Base-by-base conservation (phyloP, 371 early-diverging fungal genomes). In the Dipsacomyces acuminosporus region DNA sequence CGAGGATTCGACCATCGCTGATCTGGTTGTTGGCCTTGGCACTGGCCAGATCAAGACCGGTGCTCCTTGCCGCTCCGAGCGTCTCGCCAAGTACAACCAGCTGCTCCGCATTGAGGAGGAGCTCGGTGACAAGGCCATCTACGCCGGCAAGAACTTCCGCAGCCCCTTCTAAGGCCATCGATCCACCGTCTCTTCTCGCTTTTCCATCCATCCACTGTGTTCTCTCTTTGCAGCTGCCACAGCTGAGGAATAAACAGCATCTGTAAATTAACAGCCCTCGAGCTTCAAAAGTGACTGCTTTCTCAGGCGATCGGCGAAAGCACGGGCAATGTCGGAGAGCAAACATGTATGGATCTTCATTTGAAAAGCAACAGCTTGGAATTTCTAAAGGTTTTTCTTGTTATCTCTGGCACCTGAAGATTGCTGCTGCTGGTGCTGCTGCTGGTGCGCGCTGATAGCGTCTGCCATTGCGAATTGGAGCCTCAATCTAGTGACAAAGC, bases 21-120 rank as follows among this genome's bases (percentile, higher is more conserved):
- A 98, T 65, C 85, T 99, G 17, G 94, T 94, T 47, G 98, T 98
- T 40, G 99, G 97, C 72, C 84, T 98, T 48, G 89, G 90, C 60
- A 88, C 93, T 41, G 98, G 98, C 52, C 96, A 96, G 80, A 96
- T 99, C 82, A 99, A 99, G 88, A 92, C 97, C 48, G 99, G 99
- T 72, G 98, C 99, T 36, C 96, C 99, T 24, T 96, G 96, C 85
- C 84, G 98, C 59, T 91, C 93, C 26, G 99, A 99, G 80, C 85
- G 99, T 66, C 78, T 95, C 57, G 92, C 93, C 74, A 99, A 98
- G 83, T 97, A 94, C 83, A 99, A 99, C 87, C 96, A 98, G 81
- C 80, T 99, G 41, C 81, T 99, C 52, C 85, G 95, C 56, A 91
- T 96, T 62, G 89, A 91, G 73, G 92, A 93, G 73, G 87, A 88